Evolutionary conservation across 768 basidiomycete species (phyloP).

Genomic region (Boletus barrowsii): DNA sequence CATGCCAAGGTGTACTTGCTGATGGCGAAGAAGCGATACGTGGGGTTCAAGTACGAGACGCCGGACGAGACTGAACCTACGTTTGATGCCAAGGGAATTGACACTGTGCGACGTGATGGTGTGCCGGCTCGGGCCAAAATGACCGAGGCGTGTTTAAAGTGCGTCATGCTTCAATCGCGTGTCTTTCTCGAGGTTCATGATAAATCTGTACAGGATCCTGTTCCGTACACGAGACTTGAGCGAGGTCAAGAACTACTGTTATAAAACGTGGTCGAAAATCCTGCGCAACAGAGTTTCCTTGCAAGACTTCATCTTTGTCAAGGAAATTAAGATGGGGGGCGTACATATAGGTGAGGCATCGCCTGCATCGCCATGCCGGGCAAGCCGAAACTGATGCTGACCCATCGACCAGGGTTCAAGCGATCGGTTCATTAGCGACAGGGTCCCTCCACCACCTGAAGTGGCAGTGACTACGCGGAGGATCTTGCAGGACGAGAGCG

Average conservation of each 20-base stretch:
- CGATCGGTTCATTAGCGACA: constrained; percentile 52
- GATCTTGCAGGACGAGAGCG: constrained; percentile 68
- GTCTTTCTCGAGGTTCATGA: neutral
- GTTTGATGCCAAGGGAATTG: constrained; percentile 98
- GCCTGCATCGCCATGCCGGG: neutral
- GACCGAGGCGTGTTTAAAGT: constrained; percentile 89
- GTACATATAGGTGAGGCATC: constrained; percentile 73
- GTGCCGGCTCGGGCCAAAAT: constrained; percentile 90
- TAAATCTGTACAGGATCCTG: constrained; percentile 60
- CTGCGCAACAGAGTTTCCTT: constrained; percentile 75
- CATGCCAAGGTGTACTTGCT: constrained; percentile 81
- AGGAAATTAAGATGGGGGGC: constrained; percentile 90
- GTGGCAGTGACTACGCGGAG: constrained; percentile 66
- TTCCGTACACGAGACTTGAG: constrained; percentile 83
- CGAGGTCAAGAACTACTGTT: constrained; percentile 85
- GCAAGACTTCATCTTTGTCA: constrained; percentile 94
- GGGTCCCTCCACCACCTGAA: constrained; percentile 86
- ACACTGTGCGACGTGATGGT: constrained; percentile 89
- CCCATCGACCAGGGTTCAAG: too few relatives aligned
- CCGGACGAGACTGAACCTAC: constrained; percentile 72
- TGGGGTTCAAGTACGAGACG: constrained; percentile 92
- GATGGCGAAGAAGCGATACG: constrained; percentile 97
- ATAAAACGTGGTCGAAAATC: constrained; percentile 78
- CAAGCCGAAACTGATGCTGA: too few relatives aligned
- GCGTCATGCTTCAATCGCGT: constrained; percentile 12